Conservation (phyloP, 2,329 filamentous ascomycete genomes). For the Colletotrichum sojae region DNA sequence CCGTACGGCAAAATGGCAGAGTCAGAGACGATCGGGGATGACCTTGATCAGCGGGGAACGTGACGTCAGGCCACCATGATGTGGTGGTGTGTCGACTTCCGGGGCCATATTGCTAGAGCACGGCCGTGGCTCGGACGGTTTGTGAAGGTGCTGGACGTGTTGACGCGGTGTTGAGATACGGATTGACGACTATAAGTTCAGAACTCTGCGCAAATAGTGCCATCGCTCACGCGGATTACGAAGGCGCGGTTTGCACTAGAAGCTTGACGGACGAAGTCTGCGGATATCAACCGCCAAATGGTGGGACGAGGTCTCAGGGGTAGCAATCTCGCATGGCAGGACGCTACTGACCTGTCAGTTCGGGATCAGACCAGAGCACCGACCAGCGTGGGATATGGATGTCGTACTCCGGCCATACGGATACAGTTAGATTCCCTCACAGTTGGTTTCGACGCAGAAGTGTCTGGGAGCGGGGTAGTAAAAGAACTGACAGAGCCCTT, state of each 20-base stretch:
- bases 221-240: background rate
- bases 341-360: conserved; percentile 23
- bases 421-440: no score
- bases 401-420: background rate
- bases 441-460: background rate
- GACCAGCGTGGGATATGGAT: background rate
- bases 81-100: conserved; percentile 14
- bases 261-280: conserved; percentile 6
- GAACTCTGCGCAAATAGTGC: background rate
- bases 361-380: conserved; percentile 12
- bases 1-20: conserved; percentile 1
- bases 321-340: conserved; percentile 17
- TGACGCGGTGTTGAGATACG: background rate
- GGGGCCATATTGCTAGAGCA: conserved; percentile 1
- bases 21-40: conserved; percentile 16
- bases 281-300: background rate
- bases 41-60: conserved; percentile 12
- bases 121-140: conserved; percentile 24
- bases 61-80: conserved; percentile 39
- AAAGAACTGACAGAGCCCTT: background rate
- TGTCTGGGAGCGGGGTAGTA: conserved; percentile 6
- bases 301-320: conserved; percentile 7
- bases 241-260: background rate
- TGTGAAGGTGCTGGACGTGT: background rate
- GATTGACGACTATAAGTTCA: background rate